phyloP scores from a whole-genome alignment of 441 rosid genomes.

The Croton setiger region DNA sequence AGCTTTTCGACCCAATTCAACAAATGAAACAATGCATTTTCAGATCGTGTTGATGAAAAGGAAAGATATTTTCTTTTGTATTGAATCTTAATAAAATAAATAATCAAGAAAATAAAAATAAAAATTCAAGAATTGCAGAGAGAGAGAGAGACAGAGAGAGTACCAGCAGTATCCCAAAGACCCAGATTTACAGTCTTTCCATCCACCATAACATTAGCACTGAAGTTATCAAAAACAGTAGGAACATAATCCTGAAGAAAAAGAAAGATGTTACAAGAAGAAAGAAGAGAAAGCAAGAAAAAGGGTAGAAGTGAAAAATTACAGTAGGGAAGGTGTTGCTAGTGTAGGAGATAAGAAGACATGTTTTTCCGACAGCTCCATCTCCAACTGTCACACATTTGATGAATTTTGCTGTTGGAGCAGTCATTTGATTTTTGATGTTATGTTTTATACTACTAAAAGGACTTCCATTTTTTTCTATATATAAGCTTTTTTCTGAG shows the following conservation, averaged over 20 bases:
- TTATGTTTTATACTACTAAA: background rate
- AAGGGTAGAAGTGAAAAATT: conserved; percentile 10
- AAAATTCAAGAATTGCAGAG: background rate
- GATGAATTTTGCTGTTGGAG: conserved; percentile 59
- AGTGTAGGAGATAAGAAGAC: conserved; percentile 91
- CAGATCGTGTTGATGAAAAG: conserved; percentile 11
- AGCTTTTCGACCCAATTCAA: conserved; percentile 4
- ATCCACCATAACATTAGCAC: conserved; percentile 85
- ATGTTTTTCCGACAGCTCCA: conserved; percentile 97
- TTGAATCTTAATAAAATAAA: background rate
- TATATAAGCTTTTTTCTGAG: conserved; percentile 19
- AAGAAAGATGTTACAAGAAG: conserved; percentile 1
- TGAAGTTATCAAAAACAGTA: conserved; percentile 87
- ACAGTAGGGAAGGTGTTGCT: conserved; percentile 97
- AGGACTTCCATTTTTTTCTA: conserved; percentile 16
- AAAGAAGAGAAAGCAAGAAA: background rate
- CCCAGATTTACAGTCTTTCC: conserved; percentile 85
- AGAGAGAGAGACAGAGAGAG: conserved; percentile 13
- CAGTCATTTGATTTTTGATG: conserved; percentile 24
- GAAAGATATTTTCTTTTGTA: background rate
- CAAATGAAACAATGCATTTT: background rate
- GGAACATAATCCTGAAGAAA: conserved; percentile 82
- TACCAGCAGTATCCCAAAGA: conserved; percentile 95
- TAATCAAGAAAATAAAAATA: background rate
- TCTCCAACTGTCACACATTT: conserved; percentile 96